Conservation (phyloP, 805 yeast species). For the Saturnispora bothae region DNA sequence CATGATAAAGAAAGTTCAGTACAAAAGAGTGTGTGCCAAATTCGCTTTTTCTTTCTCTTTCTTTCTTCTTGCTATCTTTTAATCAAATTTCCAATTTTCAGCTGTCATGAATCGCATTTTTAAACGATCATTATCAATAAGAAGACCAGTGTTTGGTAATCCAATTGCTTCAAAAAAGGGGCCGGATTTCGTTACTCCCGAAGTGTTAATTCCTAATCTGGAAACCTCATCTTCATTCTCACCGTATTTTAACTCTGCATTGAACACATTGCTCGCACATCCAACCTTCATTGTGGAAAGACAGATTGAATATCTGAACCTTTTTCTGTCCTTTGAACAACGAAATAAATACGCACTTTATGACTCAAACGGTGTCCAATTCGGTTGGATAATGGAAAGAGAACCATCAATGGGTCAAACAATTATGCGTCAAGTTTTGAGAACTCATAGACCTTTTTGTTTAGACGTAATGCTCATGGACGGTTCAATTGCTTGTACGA, state of each 20-base stretch:
- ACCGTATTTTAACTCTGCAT: background rate
- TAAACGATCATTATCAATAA: too few relatives aligned
- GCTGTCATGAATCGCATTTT: too few relatives aligned
- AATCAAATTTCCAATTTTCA: background rate
- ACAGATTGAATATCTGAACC: conserved; percentile 78
- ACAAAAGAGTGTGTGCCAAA: too few relatives aligned
- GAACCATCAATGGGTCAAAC: conserved; percentile 60
- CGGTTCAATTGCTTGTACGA: conserved; percentile 52
- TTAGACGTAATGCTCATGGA: conserved; percentile 59
- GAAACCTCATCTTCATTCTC: too few relatives aligned
- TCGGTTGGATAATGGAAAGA: conserved; percentile 78
- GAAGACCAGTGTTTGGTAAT: background rate
- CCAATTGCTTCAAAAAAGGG: too few relatives aligned
- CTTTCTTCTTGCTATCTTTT: too few relatives aligned
- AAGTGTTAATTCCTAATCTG: too few relatives aligned
- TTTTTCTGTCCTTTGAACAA: conserved; percentile 85
- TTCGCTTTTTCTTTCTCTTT: too few relatives aligned
- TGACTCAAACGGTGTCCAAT: conserved; percentile 60
- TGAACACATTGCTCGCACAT: background rate
- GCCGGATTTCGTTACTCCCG: too few relatives aligned
- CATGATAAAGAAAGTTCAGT: too few relatives aligned
- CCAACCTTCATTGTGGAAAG: conserved; percentile 56
- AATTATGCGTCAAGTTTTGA: conserved; percentile 72
- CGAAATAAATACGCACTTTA: conserved; percentile 68
- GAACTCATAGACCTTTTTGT: conserved; percentile 77